Conservation (phyloP, 371 early-diverging fungal genomes). For the Actinomucor elegans region DNA sequence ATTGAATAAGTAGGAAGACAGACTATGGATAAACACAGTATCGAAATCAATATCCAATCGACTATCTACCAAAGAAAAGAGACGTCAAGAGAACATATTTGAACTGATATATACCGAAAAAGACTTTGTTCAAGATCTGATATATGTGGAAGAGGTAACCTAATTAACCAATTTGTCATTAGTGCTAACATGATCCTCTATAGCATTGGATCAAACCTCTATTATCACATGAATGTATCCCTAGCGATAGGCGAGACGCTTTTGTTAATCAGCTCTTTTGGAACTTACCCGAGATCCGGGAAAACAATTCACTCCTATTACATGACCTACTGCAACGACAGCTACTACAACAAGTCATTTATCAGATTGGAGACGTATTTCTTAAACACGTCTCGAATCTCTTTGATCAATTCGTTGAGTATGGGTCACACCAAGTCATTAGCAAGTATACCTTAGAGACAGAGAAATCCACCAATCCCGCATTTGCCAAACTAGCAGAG, state of each 20-base stretch:
- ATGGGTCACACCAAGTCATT: slow-evolving; percentile 86
- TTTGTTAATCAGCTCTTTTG: slow-evolving; percentile 82
- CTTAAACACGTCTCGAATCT: slow-evolving; percentile 59
- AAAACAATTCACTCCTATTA: slow-evolving; percentile 68
- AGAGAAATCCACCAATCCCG: slow-evolving; percentile 67
- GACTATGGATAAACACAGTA: slow-evolving; percentile 59
- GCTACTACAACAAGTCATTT: slow-evolving; percentile 66
- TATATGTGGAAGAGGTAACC: slow-evolving; percentile 55
- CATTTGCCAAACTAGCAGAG: slow-evolving; percentile 74
- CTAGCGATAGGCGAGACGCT: slow-evolving; percentile 32
- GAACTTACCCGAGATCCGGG: slow-evolving; percentile 76
- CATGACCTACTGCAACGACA: slow-evolving; percentile 71
- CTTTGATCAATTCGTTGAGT: slow-evolving; percentile 81
- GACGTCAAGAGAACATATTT: slow-evolving; percentile 88
- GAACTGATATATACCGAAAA: slow-evolving; percentile 87
- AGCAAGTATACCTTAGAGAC: slow-evolving; percentile 79
- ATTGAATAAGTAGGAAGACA: slow-evolving; percentile 17
- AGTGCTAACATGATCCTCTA: neutral
- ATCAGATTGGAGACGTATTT: slow-evolving; percentile 85
- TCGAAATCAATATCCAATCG: slow-evolving; percentile 64
- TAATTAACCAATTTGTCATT: slow-evolving; percentile 31
- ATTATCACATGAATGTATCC: slow-evolving; percentile 41
- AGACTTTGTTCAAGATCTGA: slow-evolving; percentile 82
- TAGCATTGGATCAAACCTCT: slow-evolving; percentile 77
- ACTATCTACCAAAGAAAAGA: slow-evolving; percentile 69